phyloP scores from a whole-genome alignment of 1,284 basidiomycete genomes.

The Irpex rosettiformis region DNA sequence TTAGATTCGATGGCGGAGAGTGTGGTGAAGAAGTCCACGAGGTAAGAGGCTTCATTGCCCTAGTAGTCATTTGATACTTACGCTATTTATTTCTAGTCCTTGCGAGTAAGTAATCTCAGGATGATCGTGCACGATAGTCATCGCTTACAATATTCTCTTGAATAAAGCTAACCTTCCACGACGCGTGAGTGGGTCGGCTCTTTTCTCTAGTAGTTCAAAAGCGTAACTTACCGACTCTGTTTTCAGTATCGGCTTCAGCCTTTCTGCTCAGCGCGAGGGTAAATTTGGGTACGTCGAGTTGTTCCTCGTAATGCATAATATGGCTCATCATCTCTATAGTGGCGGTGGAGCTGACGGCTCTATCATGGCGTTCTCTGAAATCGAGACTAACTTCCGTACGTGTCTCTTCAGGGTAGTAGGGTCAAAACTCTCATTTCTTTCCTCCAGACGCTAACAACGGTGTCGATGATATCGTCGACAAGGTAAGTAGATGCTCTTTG shows the following conservation, averaged over 20 bases:
- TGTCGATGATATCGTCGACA: constrained; percentile 32
- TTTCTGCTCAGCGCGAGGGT: constrained; percentile 21
- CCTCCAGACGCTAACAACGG: constrained; percentile 27
- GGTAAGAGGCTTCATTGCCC: constrained; percentile 9
- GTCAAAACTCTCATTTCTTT: not conserved
- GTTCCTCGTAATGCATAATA: not conserved
- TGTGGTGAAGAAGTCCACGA: constrained; percentile 23
- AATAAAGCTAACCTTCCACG: constrained; percentile 31
- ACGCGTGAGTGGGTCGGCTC: constrained; percentile 34
- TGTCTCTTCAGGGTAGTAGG: not conserved
- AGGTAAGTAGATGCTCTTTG: not conserved
- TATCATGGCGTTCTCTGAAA: constrained; percentile 31
- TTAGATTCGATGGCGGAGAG: constrained; percentile 22
- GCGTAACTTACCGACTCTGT: not conserved
- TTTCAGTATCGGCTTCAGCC: constrained; percentile 26
- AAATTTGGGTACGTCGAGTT: constrained; percentile 28
- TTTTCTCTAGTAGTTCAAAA: not conserved
- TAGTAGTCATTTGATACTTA: too few species aligned
- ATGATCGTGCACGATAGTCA: not conserved
- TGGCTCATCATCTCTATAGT: constrained; percentile 7
- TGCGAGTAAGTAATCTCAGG: constrained; percentile 23
- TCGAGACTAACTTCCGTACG: constrained; percentile 31
- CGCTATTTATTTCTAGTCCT: constrained; percentile 17
- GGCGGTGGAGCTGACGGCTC: constrained; percentile 33
- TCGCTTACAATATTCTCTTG: constrained; percentile 2